Percentiles rank a stretch among this genome's conserved stretches.
phyloP scores from a whole-genome alignment of 768 basidiomycete genomes.

The Lentinus tigrinus region DNA sequence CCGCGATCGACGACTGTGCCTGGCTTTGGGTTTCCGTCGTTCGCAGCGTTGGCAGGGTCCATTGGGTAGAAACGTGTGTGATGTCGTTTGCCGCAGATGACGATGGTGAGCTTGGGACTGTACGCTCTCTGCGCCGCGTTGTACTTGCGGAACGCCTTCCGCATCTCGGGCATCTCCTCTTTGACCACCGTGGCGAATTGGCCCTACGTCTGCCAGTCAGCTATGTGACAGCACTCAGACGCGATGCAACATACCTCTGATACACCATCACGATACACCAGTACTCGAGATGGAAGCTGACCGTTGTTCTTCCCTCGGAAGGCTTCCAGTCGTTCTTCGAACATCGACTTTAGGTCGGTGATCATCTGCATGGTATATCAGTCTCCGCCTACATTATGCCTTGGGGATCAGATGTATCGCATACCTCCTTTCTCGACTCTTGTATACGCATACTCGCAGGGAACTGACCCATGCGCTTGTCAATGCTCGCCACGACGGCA shows the following conservation, averaged over 20 bases:
- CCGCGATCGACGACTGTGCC: constrained; percentile 57
- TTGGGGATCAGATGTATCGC: neutral
- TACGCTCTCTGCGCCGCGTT: constrained; percentile 36
- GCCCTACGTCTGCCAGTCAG: constrained; percentile 30
- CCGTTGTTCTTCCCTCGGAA: constrained; percentile 36
- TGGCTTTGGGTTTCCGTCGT: constrained; percentile 49
- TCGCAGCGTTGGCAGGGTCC: constrained; percentile 39
- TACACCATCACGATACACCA: constrained; percentile 75
- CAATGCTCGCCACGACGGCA: constrained; percentile 51
- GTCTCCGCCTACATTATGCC: neutral
- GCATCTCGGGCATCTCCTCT: constrained; percentile 45
- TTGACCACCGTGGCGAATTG: constrained; percentile 46
- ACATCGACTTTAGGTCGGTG: constrained; percentile 46
- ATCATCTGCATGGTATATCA: constrained; percentile 44
- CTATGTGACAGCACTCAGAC: neutral
- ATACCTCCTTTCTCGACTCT: constrained; percentile 69
- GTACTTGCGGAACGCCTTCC: constrained; percentile 42
- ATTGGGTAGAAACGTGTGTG: constrained; percentile 59
- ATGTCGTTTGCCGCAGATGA: constrained; percentile 58
- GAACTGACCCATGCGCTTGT: constrained; percentile 45
- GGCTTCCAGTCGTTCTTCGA: constrained; percentile 43
- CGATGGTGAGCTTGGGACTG: constrained; percentile 48
- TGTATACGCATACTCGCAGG: constrained; percentile 51
- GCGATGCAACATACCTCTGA: constrained; percentile 53
- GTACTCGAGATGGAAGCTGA: constrained; percentile 41